Conservation (phyloP, 495 filamentous ascomycete species). For the Apodospora peruviana region DNA sequence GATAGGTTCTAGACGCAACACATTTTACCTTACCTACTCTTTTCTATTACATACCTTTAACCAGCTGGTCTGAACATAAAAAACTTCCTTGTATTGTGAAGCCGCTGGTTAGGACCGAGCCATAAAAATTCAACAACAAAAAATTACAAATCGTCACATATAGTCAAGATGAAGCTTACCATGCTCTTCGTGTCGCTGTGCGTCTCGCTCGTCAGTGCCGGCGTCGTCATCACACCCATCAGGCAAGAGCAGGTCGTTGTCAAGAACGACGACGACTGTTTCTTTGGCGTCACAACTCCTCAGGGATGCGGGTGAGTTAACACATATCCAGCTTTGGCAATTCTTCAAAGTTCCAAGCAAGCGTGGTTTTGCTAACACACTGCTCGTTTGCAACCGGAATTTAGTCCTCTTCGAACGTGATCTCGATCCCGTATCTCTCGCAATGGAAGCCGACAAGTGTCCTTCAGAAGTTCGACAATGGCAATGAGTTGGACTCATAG, state of each 20-base stretch:
- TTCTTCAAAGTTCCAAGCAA: neutral
- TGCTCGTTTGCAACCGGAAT: neutral
- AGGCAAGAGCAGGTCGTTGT: conserved; percentile 36
- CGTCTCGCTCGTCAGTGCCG: conserved; percentile 40
- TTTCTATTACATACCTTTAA: too few relatives aligned
- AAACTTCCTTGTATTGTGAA: neutral
- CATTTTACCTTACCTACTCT: too few relatives aligned
- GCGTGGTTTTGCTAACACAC: neutral
- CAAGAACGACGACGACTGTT: conserved; percentile 37
- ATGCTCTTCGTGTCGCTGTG: conserved; percentile 30
- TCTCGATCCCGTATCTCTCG: too few relatives aligned
- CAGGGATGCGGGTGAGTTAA: conserved; percentile 41
- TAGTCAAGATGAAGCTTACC: conserved; percentile 34
- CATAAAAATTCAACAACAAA: too few relatives aligned
- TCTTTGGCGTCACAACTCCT: conserved; percentile 44
- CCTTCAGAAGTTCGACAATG: too few relatives aligned
- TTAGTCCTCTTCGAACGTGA: neutral
- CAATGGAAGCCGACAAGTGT: too few relatives aligned
- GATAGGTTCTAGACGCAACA: neutral
- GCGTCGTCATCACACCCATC: conserved; percentile 43
- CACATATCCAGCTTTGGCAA: neutral
- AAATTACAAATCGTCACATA: too few relatives aligned
- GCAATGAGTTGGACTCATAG: too few relatives aligned
- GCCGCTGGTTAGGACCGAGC: too few relatives aligned
- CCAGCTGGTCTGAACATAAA: neutral